Base-by-base conservation (phyloP, 192 early-diverging fungal genomes). In the Paraglomus occultum region DNA sequence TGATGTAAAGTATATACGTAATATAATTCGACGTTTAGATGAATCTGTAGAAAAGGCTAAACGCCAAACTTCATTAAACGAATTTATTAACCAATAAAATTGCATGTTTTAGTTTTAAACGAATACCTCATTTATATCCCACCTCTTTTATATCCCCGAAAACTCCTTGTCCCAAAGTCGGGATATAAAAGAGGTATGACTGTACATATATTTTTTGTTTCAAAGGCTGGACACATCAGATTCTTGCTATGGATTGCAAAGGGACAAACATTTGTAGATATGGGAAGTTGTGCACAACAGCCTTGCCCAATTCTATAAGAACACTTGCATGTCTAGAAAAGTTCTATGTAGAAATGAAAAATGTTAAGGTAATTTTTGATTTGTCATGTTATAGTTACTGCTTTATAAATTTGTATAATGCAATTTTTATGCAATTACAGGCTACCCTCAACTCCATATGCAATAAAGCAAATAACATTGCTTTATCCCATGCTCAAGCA, bases 211-310 rank as follows among this genome's bases (percentile, higher is more conserved):
- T n/a, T n/a, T n/a, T n/a, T n/a, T n/a, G n/a, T n/a, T n/a, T n/a
- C 9, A 31, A 69, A 69, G 67, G 67, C 1, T 69, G 67, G 67
- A 39, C 9, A 15, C 23, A 69, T 57, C 20, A 69, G n/a, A 58
- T 58, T 12, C 4, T 57, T 58, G 67, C 51, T 7, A 69, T 69
- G 67, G 67, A 69, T 48, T 69, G 67, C 46, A 46, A 58, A 45
- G 67, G 44, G 43, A 69, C 67, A 1, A 69, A 69, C 18, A 55
- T 69, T 31, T 69, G 67, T 58, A n/a, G 67, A 44, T 69, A 45
- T 45, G 67, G 67, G 4, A 46, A 53, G 45, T 53, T 69, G 8
- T 46, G 11, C 2, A 59, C 53, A 69, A 69, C 54, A 39, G 23
- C n/a, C 8, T 17, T 55, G 17, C 53, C 7, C 8, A 17, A 7